Evolutionary conservation across 345 rosid genomes (phyloP).

Genomic region (Anacardium occidentale): DNA sequence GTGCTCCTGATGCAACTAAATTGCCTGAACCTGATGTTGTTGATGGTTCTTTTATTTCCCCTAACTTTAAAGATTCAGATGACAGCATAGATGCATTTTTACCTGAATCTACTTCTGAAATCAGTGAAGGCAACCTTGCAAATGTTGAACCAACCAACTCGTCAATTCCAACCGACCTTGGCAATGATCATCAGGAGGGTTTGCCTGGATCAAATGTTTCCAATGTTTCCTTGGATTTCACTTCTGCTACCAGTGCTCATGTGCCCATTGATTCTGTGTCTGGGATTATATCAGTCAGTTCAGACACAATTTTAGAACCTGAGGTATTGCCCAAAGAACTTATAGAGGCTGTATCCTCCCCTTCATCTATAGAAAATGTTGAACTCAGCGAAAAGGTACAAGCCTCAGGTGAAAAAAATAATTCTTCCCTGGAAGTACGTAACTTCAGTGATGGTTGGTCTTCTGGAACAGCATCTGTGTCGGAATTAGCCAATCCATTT

Average conservation of each 20-base stretch:
- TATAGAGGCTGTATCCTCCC: conserved; percentile 21
- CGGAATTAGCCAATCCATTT: conserved; percentile 37
- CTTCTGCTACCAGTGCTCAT: conserved; percentile 26
- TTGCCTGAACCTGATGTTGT: conserved; percentile 36
- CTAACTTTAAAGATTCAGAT: conserved; percentile 27
- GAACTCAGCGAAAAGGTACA: conserved; percentile 33
- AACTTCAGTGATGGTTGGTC: conserved; percentile 33
- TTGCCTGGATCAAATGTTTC: conserved; percentile 24
- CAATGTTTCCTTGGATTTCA: conserved; percentile 24
- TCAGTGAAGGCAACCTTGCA: conserved; percentile 26
- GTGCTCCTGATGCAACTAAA: conserved; percentile 37
- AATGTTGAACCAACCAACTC: conserved; percentile 31
- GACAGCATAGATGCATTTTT: conserved; percentile 24
- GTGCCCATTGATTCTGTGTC: conserved; percentile 30
- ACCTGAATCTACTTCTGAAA: conserved; percentile 34
- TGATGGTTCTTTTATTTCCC: conserved; percentile 28
- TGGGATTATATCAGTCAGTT: conserved; percentile 31
- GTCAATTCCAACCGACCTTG: conserved; percentile 28
- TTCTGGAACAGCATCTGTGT: conserved; percentile 28
- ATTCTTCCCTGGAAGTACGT: conserved; percentile 40
- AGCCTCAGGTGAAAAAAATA: conserved; percentile 28
- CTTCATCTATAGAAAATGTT: conserved; percentile 36
- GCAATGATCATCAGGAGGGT: conserved; percentile 27
- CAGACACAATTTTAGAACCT: conserved; percentile 41
- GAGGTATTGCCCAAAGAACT: conserved; percentile 30